Conservation (phyloP, 1,139 yeast species). For the Hemisphaericaspora subhashii region DNA sequence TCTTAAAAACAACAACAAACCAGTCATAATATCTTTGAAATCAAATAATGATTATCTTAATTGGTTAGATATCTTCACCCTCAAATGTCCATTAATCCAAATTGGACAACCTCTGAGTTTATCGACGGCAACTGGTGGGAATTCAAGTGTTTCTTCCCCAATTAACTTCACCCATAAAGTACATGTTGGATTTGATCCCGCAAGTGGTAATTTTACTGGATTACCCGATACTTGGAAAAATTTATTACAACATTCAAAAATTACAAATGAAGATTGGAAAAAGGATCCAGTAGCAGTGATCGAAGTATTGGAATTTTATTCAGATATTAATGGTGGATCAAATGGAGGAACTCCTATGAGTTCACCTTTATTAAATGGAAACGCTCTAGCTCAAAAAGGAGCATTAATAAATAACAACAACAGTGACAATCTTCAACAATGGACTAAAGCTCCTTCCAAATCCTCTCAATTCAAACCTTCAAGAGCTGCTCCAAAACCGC, state of each 20-base stretch:
- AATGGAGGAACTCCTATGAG: conserved; percentile 31
- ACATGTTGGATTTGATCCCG: conserved; percentile 64
- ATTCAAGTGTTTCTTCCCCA: conserved; percentile 60
- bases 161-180: conserved; percentile 74
- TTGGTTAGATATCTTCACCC: conserved; percentile 89
- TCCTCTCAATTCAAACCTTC: conserved; percentile 32
- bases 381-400: conserved; percentile 9
- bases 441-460: conserved; percentile 40
- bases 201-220: conserved; percentile 73
- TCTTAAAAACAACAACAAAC: conserved; percentile 57
- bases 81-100: conserved; percentile 72
- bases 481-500: conserved; percentile 47
- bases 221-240: conserved; percentile 81
- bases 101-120: conserved; percentile 26
- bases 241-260: conserved; percentile 71
- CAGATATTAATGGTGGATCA: conserved; percentile 44
- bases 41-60: conserved; percentile 78
- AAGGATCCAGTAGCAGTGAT: conserved; percentile 84
- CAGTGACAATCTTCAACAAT: conserved; percentile 30
- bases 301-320: conserved; percentile 88
- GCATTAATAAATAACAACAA: conserved; percentile 2
- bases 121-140: conserved; percentile 2
- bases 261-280: conserved; percentile 81
- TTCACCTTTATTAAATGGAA: conserved; percentile 19
- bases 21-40: conserved; percentile 75